Percentiles rank a stretch among this genome's conserved stretches.
phyloP scores from a whole-genome alignment of 257 asterid species.

The Solanum sejunctum region DNA sequence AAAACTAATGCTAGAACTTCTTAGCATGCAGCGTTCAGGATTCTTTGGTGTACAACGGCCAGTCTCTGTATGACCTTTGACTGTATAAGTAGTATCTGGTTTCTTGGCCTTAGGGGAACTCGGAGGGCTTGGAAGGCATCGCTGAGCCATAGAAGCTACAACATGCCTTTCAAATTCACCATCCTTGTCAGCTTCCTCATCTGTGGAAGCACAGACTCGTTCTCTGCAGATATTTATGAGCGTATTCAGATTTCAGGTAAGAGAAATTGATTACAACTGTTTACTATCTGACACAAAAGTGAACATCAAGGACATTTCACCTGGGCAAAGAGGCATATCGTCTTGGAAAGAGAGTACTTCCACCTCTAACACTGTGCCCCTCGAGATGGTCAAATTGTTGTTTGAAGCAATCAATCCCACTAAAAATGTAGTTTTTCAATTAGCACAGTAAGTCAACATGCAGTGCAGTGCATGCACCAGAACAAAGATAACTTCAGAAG shows the following conservation, averaged over 20 bases:
- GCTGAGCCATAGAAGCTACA: constrained; percentile 34
- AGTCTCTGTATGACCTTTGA: constrained; percentile 23
- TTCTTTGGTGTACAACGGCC: constrained; percentile 39
- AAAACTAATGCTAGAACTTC: constrained; percentile 83
- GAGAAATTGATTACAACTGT: background rate
- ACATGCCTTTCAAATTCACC: constrained; percentile 27
- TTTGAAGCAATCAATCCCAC: constrained; percentile 86
- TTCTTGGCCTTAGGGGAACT: constrained; percentile 23
- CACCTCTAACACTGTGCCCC: constrained; percentile 51
- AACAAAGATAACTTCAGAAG: background rate
- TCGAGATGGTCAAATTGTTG: constrained; percentile 80
- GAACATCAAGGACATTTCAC: constrained; percentile 16
- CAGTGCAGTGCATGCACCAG: background rate
- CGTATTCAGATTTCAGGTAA: background rate
- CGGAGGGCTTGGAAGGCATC: constrained; percentile 49
- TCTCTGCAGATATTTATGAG: constrained; percentile 37
- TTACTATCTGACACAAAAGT: background rate
- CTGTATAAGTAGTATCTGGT: constrained; percentile 22
- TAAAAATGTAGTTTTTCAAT: background rate
- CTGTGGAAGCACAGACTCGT: constrained; percentile 64
- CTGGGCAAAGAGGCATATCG: constrained; percentile 91
- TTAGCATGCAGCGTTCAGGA: constrained; percentile 70
- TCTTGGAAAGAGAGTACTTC: constrained; percentile 48
- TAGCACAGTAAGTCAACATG: background rate
- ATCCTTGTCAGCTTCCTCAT: constrained; percentile 42